These are phyloP conservation scores for Chlamydomonas asymmetrica DNA, from an alignment of 139 green algal genomes.

Conservation along the genomic window DNA sequence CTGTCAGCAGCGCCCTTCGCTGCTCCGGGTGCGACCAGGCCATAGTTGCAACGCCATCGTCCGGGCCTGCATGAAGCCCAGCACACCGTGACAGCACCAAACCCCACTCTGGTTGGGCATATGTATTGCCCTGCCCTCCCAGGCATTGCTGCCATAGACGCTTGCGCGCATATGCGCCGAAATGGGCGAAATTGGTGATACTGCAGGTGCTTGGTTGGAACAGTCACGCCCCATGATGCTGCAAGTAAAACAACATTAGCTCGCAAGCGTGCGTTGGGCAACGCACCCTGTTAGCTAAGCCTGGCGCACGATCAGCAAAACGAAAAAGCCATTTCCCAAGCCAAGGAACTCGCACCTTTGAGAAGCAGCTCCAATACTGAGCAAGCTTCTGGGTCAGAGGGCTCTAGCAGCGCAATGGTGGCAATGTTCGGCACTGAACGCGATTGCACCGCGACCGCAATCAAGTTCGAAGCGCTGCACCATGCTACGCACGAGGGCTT, in stretches of 20 bases:
- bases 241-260: background rate
- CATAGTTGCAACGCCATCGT: background rate
- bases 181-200: no score
- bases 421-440: background rate
- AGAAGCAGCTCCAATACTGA: conserved; percentile 7
- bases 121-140: background rate
- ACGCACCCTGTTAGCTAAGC: background rate
- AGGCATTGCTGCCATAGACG: no score
- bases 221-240: background rate
- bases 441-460: conserved; percentile 8
- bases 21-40: conserved; percentile 22
- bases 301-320: background rate
- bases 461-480: conserved; percentile 19
- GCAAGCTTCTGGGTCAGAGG: conserved; percentile 16
- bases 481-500: conserved; percentile 1
- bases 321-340: background rate
- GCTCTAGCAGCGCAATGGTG: conserved; percentile 11
- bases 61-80: background rate
- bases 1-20: conserved; percentile 17
- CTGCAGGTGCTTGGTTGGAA: no score
- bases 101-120: background rate
- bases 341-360: background rate
- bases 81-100: background rate
- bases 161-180: no score
- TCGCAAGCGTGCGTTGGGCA: background rate